These are phyloP conservation scores for Melampsora americana DNA, from an alignment of 1,284 basidiomycete species.

Conservation along the genomic window DNA sequence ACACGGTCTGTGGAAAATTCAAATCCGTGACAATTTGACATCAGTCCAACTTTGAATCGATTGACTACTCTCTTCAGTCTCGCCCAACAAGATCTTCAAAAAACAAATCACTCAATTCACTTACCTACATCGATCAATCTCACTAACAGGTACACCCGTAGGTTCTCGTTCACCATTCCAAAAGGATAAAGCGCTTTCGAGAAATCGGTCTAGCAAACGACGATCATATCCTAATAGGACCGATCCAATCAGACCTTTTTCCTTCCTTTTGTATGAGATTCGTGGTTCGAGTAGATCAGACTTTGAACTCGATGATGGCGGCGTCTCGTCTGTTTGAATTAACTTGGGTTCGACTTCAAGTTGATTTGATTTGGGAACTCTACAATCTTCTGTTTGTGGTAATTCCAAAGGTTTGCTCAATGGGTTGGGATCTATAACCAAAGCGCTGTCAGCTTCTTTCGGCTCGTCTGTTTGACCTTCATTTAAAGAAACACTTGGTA, in stretches of 20 bases:
- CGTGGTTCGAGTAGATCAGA: neutral
- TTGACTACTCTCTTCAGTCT: neutral
- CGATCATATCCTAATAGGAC: conserved; percentile 65
- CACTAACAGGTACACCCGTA: conserved; percentile 64
- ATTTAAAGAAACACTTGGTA: too few species aligned
- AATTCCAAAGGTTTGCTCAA: neutral
- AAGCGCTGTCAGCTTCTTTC: too few species aligned
- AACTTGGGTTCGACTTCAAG: neutral
- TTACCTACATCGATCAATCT: conserved; percentile 67
- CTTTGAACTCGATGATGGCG: neutral
- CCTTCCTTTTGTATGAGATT: neutral
- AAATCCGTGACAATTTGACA: neutral
- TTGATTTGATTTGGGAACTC: neutral
- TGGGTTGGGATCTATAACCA: neutral
- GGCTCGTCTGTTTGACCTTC: too few species aligned
- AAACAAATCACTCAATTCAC: conserved; percentile 52
- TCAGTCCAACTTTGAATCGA: neutral
- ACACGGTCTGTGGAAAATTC: conserved; percentile 62
- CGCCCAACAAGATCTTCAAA: neutral
- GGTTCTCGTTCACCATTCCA: conserved; percentile 71
- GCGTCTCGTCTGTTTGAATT: neutral
- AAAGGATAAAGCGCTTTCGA: conserved; percentile 65
- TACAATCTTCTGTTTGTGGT: neutral
- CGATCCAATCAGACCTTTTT: conserved; percentile 62
- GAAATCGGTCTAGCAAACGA: conserved; percentile 61